Percentiles rank a stretch among this genome's conserved stretches.
phyloP scores from a whole-genome alignment of 2,329 filamentous ascomycete species.

The Coniella lustricola region DNA sequence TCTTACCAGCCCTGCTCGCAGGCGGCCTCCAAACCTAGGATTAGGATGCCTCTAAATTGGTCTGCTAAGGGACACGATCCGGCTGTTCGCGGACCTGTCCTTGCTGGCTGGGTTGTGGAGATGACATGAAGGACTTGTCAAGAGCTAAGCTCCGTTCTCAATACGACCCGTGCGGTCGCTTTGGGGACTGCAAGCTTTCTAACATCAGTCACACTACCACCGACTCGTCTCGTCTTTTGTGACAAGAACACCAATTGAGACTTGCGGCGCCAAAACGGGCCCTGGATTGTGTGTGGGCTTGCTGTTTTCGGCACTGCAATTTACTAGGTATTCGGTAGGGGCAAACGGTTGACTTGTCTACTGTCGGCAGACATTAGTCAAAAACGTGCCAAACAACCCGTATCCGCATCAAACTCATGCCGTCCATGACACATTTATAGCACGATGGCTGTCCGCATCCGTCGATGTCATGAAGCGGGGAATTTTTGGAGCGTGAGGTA shows the following conservation, averaged over 20 bases:
- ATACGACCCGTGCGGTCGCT: neutral
- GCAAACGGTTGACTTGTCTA: neutral
- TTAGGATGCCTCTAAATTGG: too few relatives aligned
- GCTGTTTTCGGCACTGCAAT: constrained; percentile 4
- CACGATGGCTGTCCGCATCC: too few relatives aligned
- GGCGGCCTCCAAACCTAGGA: neutral
- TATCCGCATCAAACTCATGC: neutral
- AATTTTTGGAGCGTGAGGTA: too few relatives aligned
- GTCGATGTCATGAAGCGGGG: too few relatives aligned
- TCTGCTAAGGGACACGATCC: too few relatives aligned
- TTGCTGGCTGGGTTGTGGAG: neutral
- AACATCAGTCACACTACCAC: too few relatives aligned
- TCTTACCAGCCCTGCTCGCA: neutral
- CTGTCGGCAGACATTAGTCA: too few relatives aligned
- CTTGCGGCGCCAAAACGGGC: neutral
- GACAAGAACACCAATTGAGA: neutral
- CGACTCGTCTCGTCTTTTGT: neutral
- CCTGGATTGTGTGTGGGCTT: neutral
- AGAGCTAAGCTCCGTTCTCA: neutral
- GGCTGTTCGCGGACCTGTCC: neutral
- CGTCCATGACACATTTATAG: neutral
- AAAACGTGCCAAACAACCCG: neutral
- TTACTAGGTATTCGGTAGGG: neutral
- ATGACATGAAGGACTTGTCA: constrained; percentile 2
- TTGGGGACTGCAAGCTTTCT: neutral